Conservation (phyloP, 2,329 filamentous ascomycete species). For the Rutstroemia sp. region DNA sequence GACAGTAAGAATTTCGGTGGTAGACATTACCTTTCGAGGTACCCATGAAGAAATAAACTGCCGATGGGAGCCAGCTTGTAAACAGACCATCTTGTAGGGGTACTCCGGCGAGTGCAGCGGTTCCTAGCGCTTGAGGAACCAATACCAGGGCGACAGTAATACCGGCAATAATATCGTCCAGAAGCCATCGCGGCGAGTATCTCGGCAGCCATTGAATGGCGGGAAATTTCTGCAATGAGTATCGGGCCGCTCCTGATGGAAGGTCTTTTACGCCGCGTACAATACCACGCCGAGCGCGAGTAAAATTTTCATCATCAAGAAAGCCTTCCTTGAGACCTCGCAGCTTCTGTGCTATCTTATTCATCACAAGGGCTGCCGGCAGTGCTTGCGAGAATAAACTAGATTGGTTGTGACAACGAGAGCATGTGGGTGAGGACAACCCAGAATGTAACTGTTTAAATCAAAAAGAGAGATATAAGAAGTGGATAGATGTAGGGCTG, state of each 20-base stretch:
- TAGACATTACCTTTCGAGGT: slow-evolving; percentile 47
- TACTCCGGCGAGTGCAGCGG: slow-evolving; percentile 54
- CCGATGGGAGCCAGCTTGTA: slow-evolving; percentile 51
- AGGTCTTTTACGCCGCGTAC: slow-evolving; percentile 24
- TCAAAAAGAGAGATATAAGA: background rate
- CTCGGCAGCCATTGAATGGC: slow-evolving; percentile 55
- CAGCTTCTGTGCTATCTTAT: background rate
- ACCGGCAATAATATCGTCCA: slow-evolving; percentile 55
- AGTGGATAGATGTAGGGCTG: background rate
- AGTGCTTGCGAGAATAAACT: background rate
- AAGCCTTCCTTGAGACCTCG: slow-evolving; percentile 2
- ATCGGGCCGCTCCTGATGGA: slow-evolving; percentile 46
- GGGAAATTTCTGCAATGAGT: slow-evolving; percentile 52
- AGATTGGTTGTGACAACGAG: background rate
- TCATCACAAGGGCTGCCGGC: background rate
- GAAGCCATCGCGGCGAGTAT: slow-evolving; percentile 53
- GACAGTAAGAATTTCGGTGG: too few relatives aligned
- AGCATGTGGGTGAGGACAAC: background rate
- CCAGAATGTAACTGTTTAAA: background rate
- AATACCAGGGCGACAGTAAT: slow-evolving; percentile 53
- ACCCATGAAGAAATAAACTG: slow-evolving; percentile 52
- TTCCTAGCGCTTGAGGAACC: slow-evolving; percentile 54
- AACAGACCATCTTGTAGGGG: slow-evolving; percentile 53
- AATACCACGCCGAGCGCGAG: slow-evolving; percentile 8
- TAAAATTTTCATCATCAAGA: slow-evolving; percentile 5